These are phyloP conservation scores for Botrytis hyacinthi DNA, from an alignment of 2,329 filamentous ascomycete species.

Conservation along the genomic window DNA sequence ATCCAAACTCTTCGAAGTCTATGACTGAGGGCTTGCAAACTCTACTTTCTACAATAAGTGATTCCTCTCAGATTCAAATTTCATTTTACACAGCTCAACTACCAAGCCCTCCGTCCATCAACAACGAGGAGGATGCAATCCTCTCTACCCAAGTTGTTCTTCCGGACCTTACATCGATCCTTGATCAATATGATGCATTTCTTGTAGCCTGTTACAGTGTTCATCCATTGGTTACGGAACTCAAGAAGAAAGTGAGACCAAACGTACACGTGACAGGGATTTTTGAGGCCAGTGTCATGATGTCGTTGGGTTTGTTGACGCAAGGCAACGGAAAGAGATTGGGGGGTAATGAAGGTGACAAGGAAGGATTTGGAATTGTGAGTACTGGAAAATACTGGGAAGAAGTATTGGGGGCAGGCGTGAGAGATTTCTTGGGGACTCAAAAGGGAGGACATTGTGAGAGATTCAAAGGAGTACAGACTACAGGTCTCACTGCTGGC, in stretches of 20 bases:
- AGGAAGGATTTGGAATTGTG: constrained; percentile 73
- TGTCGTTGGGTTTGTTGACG: constrained; percentile 42
- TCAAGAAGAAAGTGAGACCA: constrained; percentile 46
- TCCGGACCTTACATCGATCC: constrained; percentile 47
- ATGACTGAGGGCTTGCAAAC: constrained; percentile 68
- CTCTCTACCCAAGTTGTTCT: constrained; percentile 63
- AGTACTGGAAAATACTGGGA: constrained; percentile 87
- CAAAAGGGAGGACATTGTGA: constrained; percentile 31
- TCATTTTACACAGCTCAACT: constrained; percentile 46
- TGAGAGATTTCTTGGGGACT: constrained; percentile 60
- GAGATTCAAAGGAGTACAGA: constrained; percentile 74
- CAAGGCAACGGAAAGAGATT: constrained; percentile 31
- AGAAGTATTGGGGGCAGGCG: constrained; percentile 63
- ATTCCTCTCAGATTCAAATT: constrained; percentile 34
- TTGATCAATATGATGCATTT: constrained; percentile 65
- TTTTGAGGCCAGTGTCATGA: constrained; percentile 76
- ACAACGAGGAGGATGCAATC: constrained; percentile 67
- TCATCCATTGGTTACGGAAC: constrained; percentile 68
- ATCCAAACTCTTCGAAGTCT: constrained; percentile 71
- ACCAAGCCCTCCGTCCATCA: constrained; percentile 77
- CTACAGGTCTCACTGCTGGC: constrained; percentile 75
- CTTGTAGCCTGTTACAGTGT: constrained; percentile 87
- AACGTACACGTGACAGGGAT: constrained; percentile 70
- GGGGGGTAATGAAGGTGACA: constrained; percentile 20
- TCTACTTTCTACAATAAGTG: constrained; percentile 42